Base-by-base conservation (phyloP, 164 flowering plant genomes). In the Vitis amurensis region DNA sequence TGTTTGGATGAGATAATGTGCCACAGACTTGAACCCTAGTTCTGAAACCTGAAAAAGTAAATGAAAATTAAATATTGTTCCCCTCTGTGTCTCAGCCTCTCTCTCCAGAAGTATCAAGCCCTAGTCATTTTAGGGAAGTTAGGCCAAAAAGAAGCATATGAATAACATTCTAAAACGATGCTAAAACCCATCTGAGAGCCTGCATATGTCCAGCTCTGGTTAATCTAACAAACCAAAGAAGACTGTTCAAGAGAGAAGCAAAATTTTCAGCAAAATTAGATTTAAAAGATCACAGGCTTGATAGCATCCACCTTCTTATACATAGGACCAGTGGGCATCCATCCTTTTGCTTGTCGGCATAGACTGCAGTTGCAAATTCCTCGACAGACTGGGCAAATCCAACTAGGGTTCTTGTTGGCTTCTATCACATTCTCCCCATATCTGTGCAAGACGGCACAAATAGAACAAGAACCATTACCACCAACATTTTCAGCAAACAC, bases 291-390 rank as follows among this genome's bases (percentile, higher is more conserved):
- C 44, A 37, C 69, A 66, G 1, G 58, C 52, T 23, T 49, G 5
- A 27, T 6, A 17, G 11, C 14, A 23, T 31, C 15, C 63, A 89
- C 99, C 88, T 83, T 91, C 73, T 73, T 86, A 64, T 89, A 90
- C 14, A 93, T 77, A 16, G 67, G 0, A 3, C 99, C 98, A 55
- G 99, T 95, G 11, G 99, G 90, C 67, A 78, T 63, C 99, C 97
- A 93, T 64, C 99, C 98, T 80, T 89, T 95, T 61, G 88, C 87
- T 58, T 82, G 80, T 64, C 98, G 80, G 71, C 98, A 93, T 64
- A 95, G 82, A 76, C 98, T 91, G 79, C 99, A 93, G 82, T 95
- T 93, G 87, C 99, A 95, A 67, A 95, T 91, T 77, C 97, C 98
- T 44, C 94, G 97, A 70, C 98, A 91, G 57, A 84, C 92, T 9